Conservation (phyloP, 1,284 basidiomycete species). For the Pyrrhoderma noxium region DNA sequence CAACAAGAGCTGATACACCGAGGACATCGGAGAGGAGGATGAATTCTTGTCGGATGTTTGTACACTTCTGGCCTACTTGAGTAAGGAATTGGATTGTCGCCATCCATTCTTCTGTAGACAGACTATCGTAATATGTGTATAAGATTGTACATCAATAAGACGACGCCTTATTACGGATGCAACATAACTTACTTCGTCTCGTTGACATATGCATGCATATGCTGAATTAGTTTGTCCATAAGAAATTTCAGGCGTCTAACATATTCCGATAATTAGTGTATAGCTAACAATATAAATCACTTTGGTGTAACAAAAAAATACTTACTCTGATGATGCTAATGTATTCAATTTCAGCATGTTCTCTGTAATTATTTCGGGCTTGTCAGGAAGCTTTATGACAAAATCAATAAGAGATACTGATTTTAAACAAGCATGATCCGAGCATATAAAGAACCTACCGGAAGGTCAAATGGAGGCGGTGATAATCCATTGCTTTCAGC, state of each 20-base stretch:
- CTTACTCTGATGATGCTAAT: slow-evolving; percentile 37
- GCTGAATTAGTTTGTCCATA: slow-evolving; percentile 43
- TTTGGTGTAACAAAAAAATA: neutral
- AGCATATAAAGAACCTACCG: slow-evolving; percentile 22
- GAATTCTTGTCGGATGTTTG: slow-evolving; percentile 73
- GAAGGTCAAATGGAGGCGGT: slow-evolving; percentile 27
- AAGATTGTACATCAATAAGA: neutral
- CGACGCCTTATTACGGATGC: neutral
- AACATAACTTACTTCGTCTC: slow-evolving; percentile 47
- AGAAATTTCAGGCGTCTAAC: slow-evolving; percentile 40
- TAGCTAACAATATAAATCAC: neutral
- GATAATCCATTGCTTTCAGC: slow-evolving; percentile 30
- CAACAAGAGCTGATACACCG: slow-evolving; percentile 74
- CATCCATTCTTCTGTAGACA: slow-evolving; percentile 86
- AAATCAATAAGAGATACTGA: neutral
- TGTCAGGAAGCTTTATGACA: slow-evolving; percentile 39
- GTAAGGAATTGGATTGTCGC: slow-evolving; percentile 71
- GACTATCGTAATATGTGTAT: slow-evolving; percentile 26
- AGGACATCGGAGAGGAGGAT: slow-evolving; percentile 77
- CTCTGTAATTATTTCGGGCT: slow-evolving; percentile 47
- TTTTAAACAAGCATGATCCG: neutral
- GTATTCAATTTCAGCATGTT: slow-evolving; percentile 45
- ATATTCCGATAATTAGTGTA: neutral
- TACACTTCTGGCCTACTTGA: slow-evolving; percentile 63
- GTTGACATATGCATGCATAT: slow-evolving; percentile 65